Base-by-base conservation (phyloP, 371 early-diverging fungal genomes). In the Mortierella polycephala region DNA sequence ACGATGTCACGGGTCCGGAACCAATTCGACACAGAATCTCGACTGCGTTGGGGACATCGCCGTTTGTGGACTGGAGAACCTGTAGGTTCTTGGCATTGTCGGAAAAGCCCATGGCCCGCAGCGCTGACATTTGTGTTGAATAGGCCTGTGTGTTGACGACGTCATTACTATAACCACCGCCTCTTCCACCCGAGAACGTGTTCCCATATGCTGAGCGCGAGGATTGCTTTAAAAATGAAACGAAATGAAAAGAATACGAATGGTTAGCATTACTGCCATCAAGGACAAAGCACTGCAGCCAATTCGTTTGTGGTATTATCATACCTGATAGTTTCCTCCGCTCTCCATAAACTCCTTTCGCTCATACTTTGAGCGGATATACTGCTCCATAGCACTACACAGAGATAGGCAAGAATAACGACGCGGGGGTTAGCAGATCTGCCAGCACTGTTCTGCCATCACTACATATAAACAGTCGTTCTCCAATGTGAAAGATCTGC, bases 361-460 rank as follows among this genome's bases (percentile, higher is more conserved):
- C 69, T 98, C 97, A 85, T 97, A 98, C 82, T 98, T 98, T 61
- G 93, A 89, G 14, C 99, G 90, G 60, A 98, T 96, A 70, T 90
- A 98, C 62, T 87, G 88, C 62, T 97, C 98, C 83, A 97, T 88
- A 56, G 90, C 94, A 62, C 93, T 92, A 70, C 13, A 8, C 8
- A 18, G 18, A 5, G 39, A 39, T 57, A 57, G 57, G 12, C 14
- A 58, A 58, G 18, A 45, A 11, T 8, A 21, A 23, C 5, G 20
- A 5, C 13, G 11, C n/a, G 21, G 18, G 21, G 9, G 59, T 45
- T 46, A 58, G 42, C 41, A 60, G 30, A 30, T 30, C 30, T 30
- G 4, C 4, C 30, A 1, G 30, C 30, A 30, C 30, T 30, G 30
- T 30, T 30, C 30, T 30, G 30, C 30, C 1, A 30, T 30, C 30